These are phyloP conservation scores for Adenanthera pavonina DNA, from an alignment of 306 rosid species.

Conservation along the genomic window DNA sequence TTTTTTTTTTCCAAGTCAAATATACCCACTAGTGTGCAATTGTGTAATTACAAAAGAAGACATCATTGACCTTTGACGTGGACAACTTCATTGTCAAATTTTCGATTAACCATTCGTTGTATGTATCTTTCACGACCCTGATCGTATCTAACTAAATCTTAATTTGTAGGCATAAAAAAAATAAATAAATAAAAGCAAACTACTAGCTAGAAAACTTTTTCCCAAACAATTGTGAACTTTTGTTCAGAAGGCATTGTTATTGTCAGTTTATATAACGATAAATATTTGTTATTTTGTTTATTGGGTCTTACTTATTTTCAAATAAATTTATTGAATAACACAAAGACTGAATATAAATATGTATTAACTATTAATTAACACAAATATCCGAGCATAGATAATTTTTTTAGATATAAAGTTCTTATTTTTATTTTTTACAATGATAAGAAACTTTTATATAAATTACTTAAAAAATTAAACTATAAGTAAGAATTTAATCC, in stretches of 20 bases:
- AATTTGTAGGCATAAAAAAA: not conserved
- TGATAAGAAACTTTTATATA: too few species aligned
- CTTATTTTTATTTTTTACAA: too few species aligned
- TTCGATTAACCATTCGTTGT: not conserved
- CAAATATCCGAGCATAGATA: too few species aligned
- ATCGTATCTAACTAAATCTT: conserved; percentile 36
- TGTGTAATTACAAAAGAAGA: not conserved
- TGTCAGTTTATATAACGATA: not conserved
- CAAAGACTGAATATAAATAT: not conserved
- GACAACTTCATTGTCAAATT: conserved; percentile 18
- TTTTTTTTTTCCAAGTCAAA: not conserved
- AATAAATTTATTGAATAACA: not conserved
- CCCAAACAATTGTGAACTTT: not conserved
- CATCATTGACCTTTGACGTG: conserved; percentile 12
- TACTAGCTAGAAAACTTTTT: not conserved
- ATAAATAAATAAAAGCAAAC: too few species aligned
- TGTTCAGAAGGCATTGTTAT: not conserved
- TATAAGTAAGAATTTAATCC: too few species aligned
- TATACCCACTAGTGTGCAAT: not conserved
- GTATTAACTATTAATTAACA: too few species aligned
- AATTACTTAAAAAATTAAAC: too few species aligned
- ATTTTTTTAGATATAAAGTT: too few species aligned
- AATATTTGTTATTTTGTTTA: not conserved
- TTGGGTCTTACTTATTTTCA: not conserved
- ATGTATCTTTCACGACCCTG: conserved; percentile 14